These are phyloP conservation scores for Penicillium sp. DNA, from an alignment of 2,329 filamentous ascomycete species.

Conservation along the genomic window DNA sequence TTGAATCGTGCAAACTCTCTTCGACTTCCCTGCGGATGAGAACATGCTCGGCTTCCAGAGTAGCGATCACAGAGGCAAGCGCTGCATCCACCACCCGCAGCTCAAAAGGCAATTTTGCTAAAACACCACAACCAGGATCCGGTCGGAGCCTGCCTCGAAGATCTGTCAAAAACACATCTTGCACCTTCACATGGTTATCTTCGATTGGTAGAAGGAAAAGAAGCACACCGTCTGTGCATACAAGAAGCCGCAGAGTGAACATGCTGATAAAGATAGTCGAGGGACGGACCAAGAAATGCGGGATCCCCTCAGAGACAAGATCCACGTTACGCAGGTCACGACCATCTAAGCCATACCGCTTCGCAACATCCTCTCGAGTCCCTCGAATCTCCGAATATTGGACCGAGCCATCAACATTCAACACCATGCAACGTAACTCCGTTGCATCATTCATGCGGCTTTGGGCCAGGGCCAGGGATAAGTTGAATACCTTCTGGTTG, in stretches of 20 bases:
- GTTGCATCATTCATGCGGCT: slow-evolving; percentile 9
- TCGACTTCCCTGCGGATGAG: slow-evolving; percentile 22
- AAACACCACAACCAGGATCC: slow-evolving; percentile 14
- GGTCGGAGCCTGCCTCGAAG: slow-evolving; percentile 27
- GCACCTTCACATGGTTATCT: slow-evolving; percentile 14
- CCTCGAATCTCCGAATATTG: slow-evolving; percentile 11
- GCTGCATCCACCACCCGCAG: slow-evolving; percentile 38
- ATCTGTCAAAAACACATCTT: slow-evolving; percentile 28
- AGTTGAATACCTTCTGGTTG: slow-evolving; percentile 4
- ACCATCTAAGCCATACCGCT: slow-evolving; percentile 22
- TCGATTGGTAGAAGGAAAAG: slow-evolving; percentile 28
- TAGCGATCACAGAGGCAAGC: slow-evolving; percentile 34
- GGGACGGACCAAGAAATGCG: slow-evolving; percentile 36
- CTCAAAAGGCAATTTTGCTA: slow-evolving; percentile 33
- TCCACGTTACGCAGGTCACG: slow-evolving; percentile 39
- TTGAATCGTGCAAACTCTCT: slow-evolving; percentile 21
- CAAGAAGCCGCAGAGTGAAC: slow-evolving; percentile 38
- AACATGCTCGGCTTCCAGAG: slow-evolving; percentile 35
- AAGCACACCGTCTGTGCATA: slow-evolving; percentile 33
- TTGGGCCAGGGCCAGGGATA: neutral
- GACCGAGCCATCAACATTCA: neutral
- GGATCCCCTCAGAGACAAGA: slow-evolving; percentile 34
- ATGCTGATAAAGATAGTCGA: slow-evolving; percentile 36
- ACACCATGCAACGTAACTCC: slow-evolving; percentile 3
- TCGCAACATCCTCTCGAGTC: slow-evolving; percentile 21